Evolutionary conservation across 2,329 filamentous ascomycete genomes (phyloP), one percentile per base, ranked within the genome.

Genomic region (Fusarium pilosicola): DNA sequence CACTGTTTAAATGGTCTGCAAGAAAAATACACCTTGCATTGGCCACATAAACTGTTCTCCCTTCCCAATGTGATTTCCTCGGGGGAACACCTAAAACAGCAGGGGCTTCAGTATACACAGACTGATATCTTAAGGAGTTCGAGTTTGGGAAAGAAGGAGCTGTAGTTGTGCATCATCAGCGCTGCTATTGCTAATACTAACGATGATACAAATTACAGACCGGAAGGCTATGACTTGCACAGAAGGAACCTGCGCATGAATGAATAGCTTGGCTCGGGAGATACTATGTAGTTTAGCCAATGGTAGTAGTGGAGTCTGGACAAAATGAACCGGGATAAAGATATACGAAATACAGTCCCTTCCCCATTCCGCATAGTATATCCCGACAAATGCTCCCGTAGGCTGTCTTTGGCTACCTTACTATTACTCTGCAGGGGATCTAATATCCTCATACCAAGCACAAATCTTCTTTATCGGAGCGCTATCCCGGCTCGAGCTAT

Each of bases 11-110:
- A 20, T 7, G 48, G 48, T 4, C 0, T 24, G 48, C 15, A 51
- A 5, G 30, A 14, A 3, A 6, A 11, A 3, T 51, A 34, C 8
- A 24, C 0, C 6, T 34, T 51, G 28, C 12, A 34, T 3, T 51
- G 48, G 48, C 30, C 48, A 7, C 17, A 34, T 11, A 51, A 20
- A 0, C 2, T 51, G 3, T 5, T 20, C 0, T 34, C 30, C 8
- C 30, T 51, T 14, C 48, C 48, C 0, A 18, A 5, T 10, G 15
- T 49, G 7, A 0, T 49, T 49, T 28, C 15, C 7, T 49, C 15
- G 2, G 0, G 0, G 4, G 5, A 49, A n/a, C 14, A 49, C 10
- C 6, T 1, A 0, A 45, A 26, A 26, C 6, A 26, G 0, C 6
- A 11, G 8, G 4, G 13, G 7, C 10, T 3, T 8, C 42, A 26